These are phyloP conservation scores for Ogataea parapolymorpha DNA, from an alignment of 805 yeast genomes.

Conservation along the genomic window DNA sequence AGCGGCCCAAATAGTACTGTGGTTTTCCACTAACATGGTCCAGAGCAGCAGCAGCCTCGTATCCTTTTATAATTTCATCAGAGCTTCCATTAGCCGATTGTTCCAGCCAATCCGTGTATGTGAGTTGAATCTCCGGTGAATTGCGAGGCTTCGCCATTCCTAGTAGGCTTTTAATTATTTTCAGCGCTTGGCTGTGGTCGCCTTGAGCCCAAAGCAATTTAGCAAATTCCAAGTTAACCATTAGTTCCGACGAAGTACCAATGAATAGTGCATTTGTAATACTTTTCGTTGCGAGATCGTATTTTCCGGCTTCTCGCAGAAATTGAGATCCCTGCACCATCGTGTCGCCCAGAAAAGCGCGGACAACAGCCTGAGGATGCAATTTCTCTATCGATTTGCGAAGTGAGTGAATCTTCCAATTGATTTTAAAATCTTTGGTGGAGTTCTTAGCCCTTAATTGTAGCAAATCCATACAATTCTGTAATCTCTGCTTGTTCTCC, in stretches of 20 bases:
- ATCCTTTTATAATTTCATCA: constrained; percentile 66
- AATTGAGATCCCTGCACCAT: constrained; percentile 59
- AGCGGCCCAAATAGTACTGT: constrained; percentile 74
- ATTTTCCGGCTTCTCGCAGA: constrained; percentile 63
- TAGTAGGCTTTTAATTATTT: constrained; percentile 47
- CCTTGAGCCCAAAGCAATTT: constrained; percentile 87
- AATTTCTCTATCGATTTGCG: constrained; percentile 36
- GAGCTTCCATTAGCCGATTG: constrained; percentile 80
- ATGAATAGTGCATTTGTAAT: constrained; percentile 57
- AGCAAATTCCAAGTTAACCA: constrained; percentile 71
- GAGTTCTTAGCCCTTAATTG: constrained; percentile 25
- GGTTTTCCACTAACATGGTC: constrained; percentile 65
- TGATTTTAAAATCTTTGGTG: constrained; percentile 38
- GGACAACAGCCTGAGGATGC: constrained; percentile 24
- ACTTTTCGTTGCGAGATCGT: constrained; percentile 69
- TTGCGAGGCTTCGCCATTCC: constrained; percentile 13
- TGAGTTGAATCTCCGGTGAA: constrained; percentile 51
- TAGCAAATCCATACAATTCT: constrained; percentile 15
- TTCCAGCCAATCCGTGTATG: constrained; percentile 87
- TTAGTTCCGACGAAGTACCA: constrained; percentile 32
- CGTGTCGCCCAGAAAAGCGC: constrained; percentile 42
- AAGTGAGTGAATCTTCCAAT: constrained; percentile 44
- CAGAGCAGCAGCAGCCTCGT: constrained; percentile 51
- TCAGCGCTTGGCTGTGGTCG: constrained; percentile 79
- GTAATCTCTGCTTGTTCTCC: constrained; percentile 13